Base-by-base conservation (phyloP, 108 stramenopile genomes). In the Cyclotella choctawhatcheeana region DNA sequence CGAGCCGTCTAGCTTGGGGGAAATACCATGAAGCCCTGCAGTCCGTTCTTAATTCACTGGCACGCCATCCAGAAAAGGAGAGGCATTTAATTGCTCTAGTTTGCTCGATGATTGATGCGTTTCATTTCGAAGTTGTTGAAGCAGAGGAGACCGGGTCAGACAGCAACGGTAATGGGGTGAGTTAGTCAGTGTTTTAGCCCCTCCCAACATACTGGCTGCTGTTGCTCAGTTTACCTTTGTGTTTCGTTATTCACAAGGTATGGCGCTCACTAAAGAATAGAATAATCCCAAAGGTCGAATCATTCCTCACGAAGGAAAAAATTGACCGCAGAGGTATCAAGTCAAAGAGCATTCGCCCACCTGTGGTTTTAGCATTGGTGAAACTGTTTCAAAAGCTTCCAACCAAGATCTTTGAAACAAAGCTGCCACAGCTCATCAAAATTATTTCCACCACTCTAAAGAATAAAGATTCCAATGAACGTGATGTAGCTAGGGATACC, bases 351-450 rank as follows among this genome's bases (percentile, higher is more conserved):
- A 81, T 98, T 10, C 85, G 97, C 7, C 80, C 98, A 12, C 74
- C 90, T 14, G 82, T 99, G 51, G 90, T 93, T 51, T 71, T 99
- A 53, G 97, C 96, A 17, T 74, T 99, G 48, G 63, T 95, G 44
- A 97, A 96, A 68, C 87, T 99, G 7, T 89, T 86, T 67, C 82
- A 89, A 65, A 95, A 95, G 68, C 86, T 99, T 29, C 95, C 96
- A n/a, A 53, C 58, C 12, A 33, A 66, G 7, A 76, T 71, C 50
- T 87, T 96, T 53, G 87, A 96, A 59, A 20, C 66, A 22, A 92
- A 94, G 50, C 81, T 97, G 51, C 86, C 90, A 7, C 82, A 84
- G 12, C 78, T 98, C 10, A 63, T 99, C 22, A 85, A 96, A 29
- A 75, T 92, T 18, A 81, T 98, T 2, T 95, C 95, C 69, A 89